Conservation (phyloP, 768 basidiomycete genomes). For the Rubroboletus satanas region DNA sequence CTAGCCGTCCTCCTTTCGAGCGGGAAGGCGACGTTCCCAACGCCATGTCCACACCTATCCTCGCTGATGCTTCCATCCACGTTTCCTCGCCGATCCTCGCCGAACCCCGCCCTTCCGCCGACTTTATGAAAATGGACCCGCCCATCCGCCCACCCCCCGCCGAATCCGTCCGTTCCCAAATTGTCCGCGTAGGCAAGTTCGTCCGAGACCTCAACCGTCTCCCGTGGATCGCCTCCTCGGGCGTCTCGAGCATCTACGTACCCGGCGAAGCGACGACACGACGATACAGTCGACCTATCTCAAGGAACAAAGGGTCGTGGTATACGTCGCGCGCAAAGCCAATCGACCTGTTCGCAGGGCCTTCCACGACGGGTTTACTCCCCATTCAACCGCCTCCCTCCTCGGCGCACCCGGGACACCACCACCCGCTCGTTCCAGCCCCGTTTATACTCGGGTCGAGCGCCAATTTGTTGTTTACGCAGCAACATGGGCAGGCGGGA, state of each 20-base stretch:
- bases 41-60: slow-evolving; percentile 30
- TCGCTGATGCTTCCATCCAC: slow-evolving; percentile 22
- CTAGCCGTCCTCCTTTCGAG: slow-evolving; percentile 25
- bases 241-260: slow-evolving; percentile 45
- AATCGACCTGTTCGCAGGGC: slow-evolving; percentile 31
- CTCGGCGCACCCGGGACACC: neutral
- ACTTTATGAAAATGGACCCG: slow-evolving; percentile 49
- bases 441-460: slow-evolving; percentile 33
- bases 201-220: slow-evolving; percentile 37
- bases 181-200: slow-evolving; percentile 36
- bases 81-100: slow-evolving; percentile 37
- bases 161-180: slow-evolving; percentile 34
- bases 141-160: slow-evolving; percentile 38
- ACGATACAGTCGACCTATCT: slow-evolving; percentile 29
- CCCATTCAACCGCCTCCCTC: slow-evolving; percentile 12
- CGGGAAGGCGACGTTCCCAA: slow-evolving; percentile 20
- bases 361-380: slow-evolving; percentile 30
- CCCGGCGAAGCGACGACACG: slow-evolving; percentile 35
- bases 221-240: slow-evolving; percentile 46
- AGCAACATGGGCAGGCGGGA: slow-evolving; percentile 7
- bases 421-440: slow-evolving; percentile 12
- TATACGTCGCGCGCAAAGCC: slow-evolving; percentile 27
- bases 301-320: slow-evolving; percentile 28
- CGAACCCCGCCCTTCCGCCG: slow-evolving; percentile 40
- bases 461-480: slow-evolving; percentile 29